phyloP scores from a whole-genome alignment of 2,329 filamentous ascomycete species.

The Ophiostoma tasmaniense region DNA sequence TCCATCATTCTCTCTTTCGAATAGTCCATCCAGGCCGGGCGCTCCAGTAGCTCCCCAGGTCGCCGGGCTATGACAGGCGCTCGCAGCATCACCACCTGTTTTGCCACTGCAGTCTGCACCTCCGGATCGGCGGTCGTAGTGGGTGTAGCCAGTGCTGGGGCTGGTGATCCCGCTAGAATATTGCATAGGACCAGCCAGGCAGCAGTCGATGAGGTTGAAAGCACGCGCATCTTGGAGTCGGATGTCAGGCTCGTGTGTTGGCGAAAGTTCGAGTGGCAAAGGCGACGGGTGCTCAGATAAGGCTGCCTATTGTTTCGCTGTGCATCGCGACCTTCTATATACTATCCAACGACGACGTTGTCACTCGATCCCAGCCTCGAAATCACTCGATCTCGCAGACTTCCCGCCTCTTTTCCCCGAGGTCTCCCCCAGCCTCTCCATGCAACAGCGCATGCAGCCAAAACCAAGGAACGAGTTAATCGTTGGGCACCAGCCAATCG shows the following conservation, averaged over 20 bases:
- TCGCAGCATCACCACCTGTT: neutral
- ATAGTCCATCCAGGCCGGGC: neutral
- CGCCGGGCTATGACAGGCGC: neutral
- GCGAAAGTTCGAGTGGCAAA: neutral
- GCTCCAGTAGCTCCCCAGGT: neutral
- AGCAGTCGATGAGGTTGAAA: neutral
- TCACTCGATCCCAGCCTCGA: neutral
- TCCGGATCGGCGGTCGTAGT: neutral
- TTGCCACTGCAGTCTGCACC: neutral
- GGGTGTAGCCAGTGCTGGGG: neutral
- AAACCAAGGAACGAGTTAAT: neutral
- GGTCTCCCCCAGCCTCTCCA: neutral
- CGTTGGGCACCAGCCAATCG: neutral
- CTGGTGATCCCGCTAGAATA: neutral
- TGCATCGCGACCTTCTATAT: neutral
- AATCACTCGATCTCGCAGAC: neutral
- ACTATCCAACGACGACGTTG: neutral
- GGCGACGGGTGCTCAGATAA: neutral
- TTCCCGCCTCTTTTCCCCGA: neutral
- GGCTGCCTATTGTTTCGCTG: neutral
- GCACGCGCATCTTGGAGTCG: neutral
- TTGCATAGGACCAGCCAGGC: neutral
- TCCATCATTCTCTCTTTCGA: neutral
- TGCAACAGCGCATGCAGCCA: neutral
- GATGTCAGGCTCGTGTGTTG: neutral